Evolutionary conservation across 306 rosid genomes (phyloP), one percentile per base, ranked within the genome.

Genomic region (Fagus sylvatica): DNA sequence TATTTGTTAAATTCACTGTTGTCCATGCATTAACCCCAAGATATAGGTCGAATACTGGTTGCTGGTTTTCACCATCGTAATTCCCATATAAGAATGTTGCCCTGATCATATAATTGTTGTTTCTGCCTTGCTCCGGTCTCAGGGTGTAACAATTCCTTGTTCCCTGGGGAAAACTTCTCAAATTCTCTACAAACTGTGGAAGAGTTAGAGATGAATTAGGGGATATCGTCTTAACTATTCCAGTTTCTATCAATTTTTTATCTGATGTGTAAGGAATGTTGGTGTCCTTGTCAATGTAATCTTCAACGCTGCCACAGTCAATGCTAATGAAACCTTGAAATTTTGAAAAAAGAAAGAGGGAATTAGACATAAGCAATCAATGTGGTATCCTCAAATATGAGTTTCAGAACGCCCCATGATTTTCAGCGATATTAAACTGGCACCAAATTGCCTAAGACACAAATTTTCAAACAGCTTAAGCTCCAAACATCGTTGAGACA

Each of bases 161-260:
- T 57, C 89, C 88, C 0, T 71, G 19, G 5, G 90, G 88, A 36
- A 91, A 87, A 33, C 81, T 79, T 81, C 96, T 88, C 4, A 87
- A 8, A 39, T 79, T 77, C 30, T 19, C 37, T 19, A 73, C 51
- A 11, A 37, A 82, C n/a, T 6, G 78, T 41, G 49, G 48, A 19
- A 5, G 7, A 8, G 17, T 28, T 16, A 6, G 0, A 2, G 48
- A 1, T 7, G 48, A 7, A 53, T 53, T 1, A 53, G 56, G 0
- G 7, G 54, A 1, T 15, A 62, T 13, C 1, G 43, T 16, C 30
- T 5, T 19, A 28, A 17, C 76, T 54, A 68, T 46, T n/a, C 81
- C 92, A 0, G 78, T 74, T 71, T 77, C 78, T 22, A 84, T 62
- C 17, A 81, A 69, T 4, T 5, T 7, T 19, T 55, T 71, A 57